phyloP scores from a whole-genome alignment of 495 filamentous ascomycete species.

The Neurospora sp. region DNA sequence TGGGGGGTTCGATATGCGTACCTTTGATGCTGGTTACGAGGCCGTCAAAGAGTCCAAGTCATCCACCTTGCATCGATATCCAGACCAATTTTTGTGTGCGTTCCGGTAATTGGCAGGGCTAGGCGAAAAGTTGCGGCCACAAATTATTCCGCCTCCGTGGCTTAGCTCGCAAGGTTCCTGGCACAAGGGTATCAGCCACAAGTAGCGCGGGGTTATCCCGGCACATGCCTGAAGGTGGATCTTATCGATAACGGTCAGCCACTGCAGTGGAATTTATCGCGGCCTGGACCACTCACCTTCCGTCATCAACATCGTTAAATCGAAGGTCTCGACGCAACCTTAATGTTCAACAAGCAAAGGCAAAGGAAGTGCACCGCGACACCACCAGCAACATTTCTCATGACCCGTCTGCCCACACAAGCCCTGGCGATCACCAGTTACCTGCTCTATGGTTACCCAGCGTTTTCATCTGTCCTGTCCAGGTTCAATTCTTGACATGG shows the following conservation, averaged over 20 bases:
- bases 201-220: not conserved
- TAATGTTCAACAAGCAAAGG: not conserved
- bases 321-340: not conserved
- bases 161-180: not conserved
- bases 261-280: not conserved
- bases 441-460: not conserved
- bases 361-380: not conserved
- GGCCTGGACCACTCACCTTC: not conserved
- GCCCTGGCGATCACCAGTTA: not conserved
- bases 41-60: conserved; percentile 29
- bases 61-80: conserved; percentile 24
- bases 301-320: not conserved
- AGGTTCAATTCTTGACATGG: not conserved
- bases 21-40: conserved; percentile 25
- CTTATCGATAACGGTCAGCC: not conserved
- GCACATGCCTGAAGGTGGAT: not conserved
- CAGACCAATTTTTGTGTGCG: conserved; percentile 28
- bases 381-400: not conserved
- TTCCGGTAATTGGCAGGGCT: conserved; percentile 28
- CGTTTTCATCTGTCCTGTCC: not conserved
- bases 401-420: not conserved
- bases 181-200: not conserved
- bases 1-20: conserved; percentile 16
- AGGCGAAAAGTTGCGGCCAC: conserved; percentile 24
- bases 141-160: conserved; percentile 21